Evolutionary conservation across 2,329 filamentous ascomycete genomes (phyloP).

Genomic region (Ophiostoma quercus): DNA sequence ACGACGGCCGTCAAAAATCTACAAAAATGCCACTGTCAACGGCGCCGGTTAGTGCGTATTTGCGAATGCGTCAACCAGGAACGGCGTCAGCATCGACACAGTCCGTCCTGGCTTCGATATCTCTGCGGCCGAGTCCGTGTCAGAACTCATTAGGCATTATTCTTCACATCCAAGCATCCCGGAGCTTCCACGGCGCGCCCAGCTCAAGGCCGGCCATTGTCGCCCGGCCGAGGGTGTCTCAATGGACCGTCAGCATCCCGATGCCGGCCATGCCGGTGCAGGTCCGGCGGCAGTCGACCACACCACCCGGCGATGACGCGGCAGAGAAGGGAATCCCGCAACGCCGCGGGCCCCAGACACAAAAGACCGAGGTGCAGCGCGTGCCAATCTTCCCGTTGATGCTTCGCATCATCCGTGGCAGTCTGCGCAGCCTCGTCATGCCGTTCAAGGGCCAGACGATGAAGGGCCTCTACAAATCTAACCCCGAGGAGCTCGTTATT

Average conservation of each 20-base stretch:
- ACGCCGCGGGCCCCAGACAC: slow-evolving; percentile 17
- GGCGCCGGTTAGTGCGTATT: not conserved
- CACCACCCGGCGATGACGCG: not conserved
- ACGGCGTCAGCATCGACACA: not conserved
- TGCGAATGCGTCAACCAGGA: not conserved
- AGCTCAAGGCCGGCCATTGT: not conserved
- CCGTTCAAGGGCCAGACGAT: slow-evolving; percentile 39
- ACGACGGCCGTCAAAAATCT: not conserved
- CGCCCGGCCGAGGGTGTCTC: not conserved
- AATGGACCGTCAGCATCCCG: not conserved
- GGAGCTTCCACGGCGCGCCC: not conserved
- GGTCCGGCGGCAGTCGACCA: slow-evolving; percentile 15
- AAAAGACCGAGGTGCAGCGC: slow-evolving; percentile 1
- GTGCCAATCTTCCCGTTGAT: slow-evolving; percentile 32
- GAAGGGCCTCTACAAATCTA: slow-evolving; percentile 38
- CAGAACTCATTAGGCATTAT: not conserved
- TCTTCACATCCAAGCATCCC: slow-evolving; percentile 3
- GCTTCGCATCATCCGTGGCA: slow-evolving; percentile 32
- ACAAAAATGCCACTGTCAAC: not conserved
- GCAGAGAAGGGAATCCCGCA: slow-evolving; percentile 4
- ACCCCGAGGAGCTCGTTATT: slow-evolving; percentile 41
- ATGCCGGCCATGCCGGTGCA: not conserved
- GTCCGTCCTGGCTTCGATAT: not conserved
- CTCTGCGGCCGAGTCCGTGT: slow-evolving; percentile 1
- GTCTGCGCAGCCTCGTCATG: slow-evolving; percentile 35